A percentile compares a stretch with the other conserved stretches of the same genome.
Conservation (phyloP, 306 rosid genomes). For the Cicer pinnatifidum region DNA sequence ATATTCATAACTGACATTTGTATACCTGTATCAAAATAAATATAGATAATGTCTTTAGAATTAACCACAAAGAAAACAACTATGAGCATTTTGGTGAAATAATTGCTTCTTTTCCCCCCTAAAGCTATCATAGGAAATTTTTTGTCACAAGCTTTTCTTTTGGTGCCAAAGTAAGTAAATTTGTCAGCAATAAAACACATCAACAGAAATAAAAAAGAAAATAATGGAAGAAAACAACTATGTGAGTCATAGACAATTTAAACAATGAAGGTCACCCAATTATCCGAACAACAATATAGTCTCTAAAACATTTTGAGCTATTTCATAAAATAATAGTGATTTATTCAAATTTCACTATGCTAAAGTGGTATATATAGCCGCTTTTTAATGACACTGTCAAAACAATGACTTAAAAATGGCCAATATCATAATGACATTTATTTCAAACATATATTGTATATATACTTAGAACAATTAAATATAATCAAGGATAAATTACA, state of each 20-base stretch:
- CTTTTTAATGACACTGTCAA: no score
- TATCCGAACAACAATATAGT: not conserved
- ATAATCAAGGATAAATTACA: not conserved
- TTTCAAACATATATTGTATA: not conserved
- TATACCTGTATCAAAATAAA: conserved; percentile 40
- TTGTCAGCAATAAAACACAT: not conserved
- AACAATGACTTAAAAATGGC: not conserved
- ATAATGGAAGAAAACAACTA: not conserved
- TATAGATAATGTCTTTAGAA: not conserved
- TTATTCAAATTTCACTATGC: no score
- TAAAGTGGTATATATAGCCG: no score
- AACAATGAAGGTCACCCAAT: not conserved
- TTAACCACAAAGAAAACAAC: conserved; percentile 21
- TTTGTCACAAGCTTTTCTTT: not conserved
- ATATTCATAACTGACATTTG: conserved; percentile 50
- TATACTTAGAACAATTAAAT: conserved; percentile 6
- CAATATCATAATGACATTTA: not conserved
- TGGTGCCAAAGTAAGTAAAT: not conserved
- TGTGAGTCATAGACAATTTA: not conserved
- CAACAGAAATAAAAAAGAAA: not conserved
- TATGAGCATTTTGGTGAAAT: not conserved
- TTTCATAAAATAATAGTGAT: no score
- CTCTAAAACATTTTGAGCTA: no score
- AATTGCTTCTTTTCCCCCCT: not conserved
- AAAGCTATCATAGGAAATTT: not conserved